Percentiles rank a stretch among this genome's conserved stretches.
phyloP scores from a whole-genome alignment of 2,329 filamentous ascomycete species.

The Xylariaceae sp. region DNA sequence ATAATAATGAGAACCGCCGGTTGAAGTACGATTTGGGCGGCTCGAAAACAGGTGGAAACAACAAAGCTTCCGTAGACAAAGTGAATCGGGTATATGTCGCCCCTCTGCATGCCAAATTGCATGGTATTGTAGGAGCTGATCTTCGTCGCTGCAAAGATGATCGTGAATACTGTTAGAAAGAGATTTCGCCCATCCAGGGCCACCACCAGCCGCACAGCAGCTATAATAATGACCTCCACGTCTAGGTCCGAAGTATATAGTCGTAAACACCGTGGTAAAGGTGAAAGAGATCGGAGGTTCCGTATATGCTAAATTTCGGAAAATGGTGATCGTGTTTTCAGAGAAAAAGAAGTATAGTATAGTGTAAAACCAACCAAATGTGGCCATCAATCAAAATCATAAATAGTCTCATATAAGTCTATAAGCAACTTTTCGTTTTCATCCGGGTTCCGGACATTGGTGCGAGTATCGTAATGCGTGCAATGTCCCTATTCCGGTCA shows the following conservation, averaged over 20 bases:
- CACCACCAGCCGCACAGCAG: neutral
- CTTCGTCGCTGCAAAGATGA: neutral
- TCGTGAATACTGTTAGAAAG: neutral
- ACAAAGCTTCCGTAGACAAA: neutral
- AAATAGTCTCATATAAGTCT: slow-evolving; percentile 25
- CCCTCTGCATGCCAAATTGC: neutral
- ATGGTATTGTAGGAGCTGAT: neutral
- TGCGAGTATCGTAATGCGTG: slow-evolving; percentile 27
- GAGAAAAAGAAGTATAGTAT: neutral
- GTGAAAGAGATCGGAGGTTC: neutral
- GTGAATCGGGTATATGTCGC: neutral
- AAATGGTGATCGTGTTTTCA: neutral
- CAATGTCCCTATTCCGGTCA: slow-evolving; percentile 18
- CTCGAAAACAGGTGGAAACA: no score
- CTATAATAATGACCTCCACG: neutral
- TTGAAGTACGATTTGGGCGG: neutral
- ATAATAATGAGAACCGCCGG: slow-evolving; percentile 21
- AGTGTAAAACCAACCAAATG: slow-evolving; percentile 15
- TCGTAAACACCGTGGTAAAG: neutral
- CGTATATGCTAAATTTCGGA: neutral
- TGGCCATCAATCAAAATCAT: slow-evolving; percentile 13
- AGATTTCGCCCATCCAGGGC: neutral
- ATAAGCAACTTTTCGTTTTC: slow-evolving; percentile 25
- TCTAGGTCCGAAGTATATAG: neutral
- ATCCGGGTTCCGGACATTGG: slow-evolving; percentile 18